Conservation (phyloP, 2,329 filamentous ascomycete species). For the Botrytis tulipae region DNA sequence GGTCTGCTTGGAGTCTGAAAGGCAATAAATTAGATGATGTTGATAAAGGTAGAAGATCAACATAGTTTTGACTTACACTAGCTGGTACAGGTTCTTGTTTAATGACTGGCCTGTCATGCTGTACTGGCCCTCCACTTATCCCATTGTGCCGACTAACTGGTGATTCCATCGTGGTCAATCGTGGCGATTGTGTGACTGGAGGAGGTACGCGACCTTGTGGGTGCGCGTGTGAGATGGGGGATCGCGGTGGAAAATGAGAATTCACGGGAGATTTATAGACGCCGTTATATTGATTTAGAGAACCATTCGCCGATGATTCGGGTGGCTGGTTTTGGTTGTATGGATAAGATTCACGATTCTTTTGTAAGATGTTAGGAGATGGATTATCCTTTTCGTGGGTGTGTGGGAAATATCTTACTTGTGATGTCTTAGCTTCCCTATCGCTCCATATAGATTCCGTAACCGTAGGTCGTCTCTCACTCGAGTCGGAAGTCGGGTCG, state of each 20-base stretch:
- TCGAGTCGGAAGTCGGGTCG: conserved; percentile 46
- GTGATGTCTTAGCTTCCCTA: conserved; percentile 33
- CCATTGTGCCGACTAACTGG: conserved; percentile 48
- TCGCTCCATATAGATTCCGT: conserved; percentile 39
- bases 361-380: conserved; percentile 16
- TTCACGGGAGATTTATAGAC: conserved; percentile 50
- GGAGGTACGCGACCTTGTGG: conserved; percentile 36
- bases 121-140: conserved; percentile 27
- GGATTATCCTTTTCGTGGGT: not conserved
- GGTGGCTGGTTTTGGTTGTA: conserved; percentile 40
- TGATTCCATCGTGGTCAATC: conserved; percentile 45
- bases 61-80: conserved; percentile 29
- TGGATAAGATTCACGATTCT: conserved; percentile 53
- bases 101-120: conserved; percentile 33
- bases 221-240: conserved; percentile 50
- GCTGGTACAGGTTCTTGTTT: conserved; percentile 31
- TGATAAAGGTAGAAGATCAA: not conserved
- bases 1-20: conserved; percentile 67
- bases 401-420: conserved; percentile 32
- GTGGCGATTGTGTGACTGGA: conserved; percentile 36
- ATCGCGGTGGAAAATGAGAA: conserved; percentile 48
- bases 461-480: conserved; percentile 42
- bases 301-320: conserved; percentile 41
- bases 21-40: conserved; percentile 23
- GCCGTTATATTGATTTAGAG: conserved; percentile 50